Conservation (phyloP, 768 basidiomycete genomes). For the Phlebiopsis gigantea region DNA sequence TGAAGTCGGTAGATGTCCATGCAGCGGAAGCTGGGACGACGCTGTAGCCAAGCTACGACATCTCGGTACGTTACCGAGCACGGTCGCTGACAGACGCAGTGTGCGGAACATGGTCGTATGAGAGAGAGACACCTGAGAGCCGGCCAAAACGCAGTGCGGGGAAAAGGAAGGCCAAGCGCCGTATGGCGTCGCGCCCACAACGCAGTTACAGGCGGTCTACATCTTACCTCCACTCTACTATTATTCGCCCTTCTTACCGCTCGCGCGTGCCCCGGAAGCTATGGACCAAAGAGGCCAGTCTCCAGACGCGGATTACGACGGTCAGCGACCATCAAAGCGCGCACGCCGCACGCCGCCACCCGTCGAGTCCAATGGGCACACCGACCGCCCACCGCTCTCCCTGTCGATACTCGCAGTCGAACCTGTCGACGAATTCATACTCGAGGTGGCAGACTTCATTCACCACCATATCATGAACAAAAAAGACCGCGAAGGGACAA, state of each 20-base stretch:
- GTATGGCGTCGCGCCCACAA: not conserved
- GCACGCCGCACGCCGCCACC: constrained; percentile 30
- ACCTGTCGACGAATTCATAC: constrained; percentile 90
- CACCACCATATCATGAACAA: constrained; percentile 61
- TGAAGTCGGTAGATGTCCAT: constrained; percentile 36
- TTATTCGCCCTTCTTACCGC: not conserved
- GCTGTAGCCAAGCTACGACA: constrained; percentile 5
- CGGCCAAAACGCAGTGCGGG: not conserved
- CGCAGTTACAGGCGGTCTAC: not conserved
- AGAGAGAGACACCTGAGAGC: not conserved
- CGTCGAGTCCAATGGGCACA: constrained; percentile 20
- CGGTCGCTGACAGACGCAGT: constrained; percentile 5
- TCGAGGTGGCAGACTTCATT: constrained; percentile 86
- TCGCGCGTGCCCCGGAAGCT: not conserved
- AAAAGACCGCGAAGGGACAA: constrained; percentile 40
- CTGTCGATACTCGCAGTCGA: constrained; percentile 84
- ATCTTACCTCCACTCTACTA: not conserved
- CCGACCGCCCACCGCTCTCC: constrained; percentile 55
- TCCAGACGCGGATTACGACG: constrained; percentile 25
- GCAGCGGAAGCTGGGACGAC: constrained; percentile 15
- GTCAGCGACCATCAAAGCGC: constrained; percentile 32
- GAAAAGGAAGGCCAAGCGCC: not conserved
- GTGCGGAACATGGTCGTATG: constrained; percentile 20
- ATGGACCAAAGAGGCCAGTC: not conserved
- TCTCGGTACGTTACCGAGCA: not conserved